Evolutionary conservation across 805 yeast genomes (phyloP).

Genomic region (Sugiyamaella chiloensis): DNA sequence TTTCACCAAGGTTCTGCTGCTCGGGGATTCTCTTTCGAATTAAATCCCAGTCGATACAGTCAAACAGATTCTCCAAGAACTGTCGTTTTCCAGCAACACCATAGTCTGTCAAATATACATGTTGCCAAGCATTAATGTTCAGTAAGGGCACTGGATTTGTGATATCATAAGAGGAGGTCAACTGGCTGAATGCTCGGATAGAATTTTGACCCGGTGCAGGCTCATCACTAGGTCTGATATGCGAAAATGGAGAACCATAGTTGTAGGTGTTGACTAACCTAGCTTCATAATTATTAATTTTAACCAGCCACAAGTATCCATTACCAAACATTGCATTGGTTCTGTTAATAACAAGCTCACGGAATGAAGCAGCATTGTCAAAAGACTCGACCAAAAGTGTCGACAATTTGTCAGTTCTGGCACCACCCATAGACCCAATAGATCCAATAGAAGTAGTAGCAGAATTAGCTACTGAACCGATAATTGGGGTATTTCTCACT

Average conservation of each 20-base stretch:
- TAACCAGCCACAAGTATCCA: slow-evolving; percentile 88
- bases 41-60: slow-evolving; percentile 75
- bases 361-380: slow-evolving; percentile 75
- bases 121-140: slow-evolving; percentile 81
- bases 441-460: slow-evolving; percentile 2
- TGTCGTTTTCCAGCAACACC: slow-evolving; percentile 72
- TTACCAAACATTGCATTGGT: slow-evolving; percentile 81
- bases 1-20: slow-evolving; percentile 9
- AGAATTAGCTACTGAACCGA: not conserved
- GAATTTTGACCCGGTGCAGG: slow-evolving; percentile 11
- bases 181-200: slow-evolving; percentile 8
- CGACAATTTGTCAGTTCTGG: slow-evolving; percentile 12
- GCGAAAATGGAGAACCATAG: slow-evolving; percentile 74
- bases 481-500: slow-evolving; percentile 25
- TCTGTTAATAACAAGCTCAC: slow-evolving; percentile 67
- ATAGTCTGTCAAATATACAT: slow-evolving; percentile 77
- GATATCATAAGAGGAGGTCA: slow-evolving; percentile 7
- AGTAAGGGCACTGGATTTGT: slow-evolving; percentile 52
- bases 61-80: slow-evolving; percentile 71
- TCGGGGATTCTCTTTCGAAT: slow-evolving; percentile 22
- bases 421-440: not conserved
- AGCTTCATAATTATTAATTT: slow-evolving; percentile 13
- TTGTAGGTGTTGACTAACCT: slow-evolving; percentile 82
- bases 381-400: slow-evolving; percentile 44
- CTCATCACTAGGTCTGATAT: slow-evolving; percentile 14